phyloP scores from a whole-genome alignment of 164 flowering plant species.

The Piper betle region DNA sequence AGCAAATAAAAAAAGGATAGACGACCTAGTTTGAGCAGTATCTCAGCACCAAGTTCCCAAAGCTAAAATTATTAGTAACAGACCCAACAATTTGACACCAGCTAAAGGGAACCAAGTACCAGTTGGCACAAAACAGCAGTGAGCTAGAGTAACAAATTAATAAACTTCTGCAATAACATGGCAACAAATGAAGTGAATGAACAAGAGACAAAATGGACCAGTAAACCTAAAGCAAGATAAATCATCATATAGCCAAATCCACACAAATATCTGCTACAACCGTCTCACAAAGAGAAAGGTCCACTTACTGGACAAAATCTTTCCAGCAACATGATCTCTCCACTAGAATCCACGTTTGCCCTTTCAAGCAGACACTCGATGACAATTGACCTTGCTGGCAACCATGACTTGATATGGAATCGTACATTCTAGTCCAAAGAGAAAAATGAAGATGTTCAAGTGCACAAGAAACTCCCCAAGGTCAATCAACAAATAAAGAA shows the following conservation, averaged over 20 bases:
- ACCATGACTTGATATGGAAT: constrained; percentile 69
- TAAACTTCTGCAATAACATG: too few relatives aligned
- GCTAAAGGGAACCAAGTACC: too few relatives aligned
- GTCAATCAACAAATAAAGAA: background rate
- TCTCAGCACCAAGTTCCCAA: too few relatives aligned
- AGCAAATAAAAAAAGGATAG: too few relatives aligned
- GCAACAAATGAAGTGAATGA: too few relatives aligned
- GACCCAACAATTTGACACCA: too few relatives aligned
- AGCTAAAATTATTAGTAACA: too few relatives aligned
- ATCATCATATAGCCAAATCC: background rate
- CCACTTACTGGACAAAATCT: constrained; percentile 87
- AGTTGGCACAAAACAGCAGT: too few relatives aligned
- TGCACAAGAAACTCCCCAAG: background rate
- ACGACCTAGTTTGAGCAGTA: too few relatives aligned
- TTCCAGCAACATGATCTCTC: constrained; percentile 67
- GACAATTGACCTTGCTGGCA: constrained; percentile 81
- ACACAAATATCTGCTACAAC: background rate
- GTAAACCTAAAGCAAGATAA: background rate
- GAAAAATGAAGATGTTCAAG: background rate
- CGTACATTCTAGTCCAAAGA: constrained; percentile 38
- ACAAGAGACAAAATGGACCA: too few relatives aligned
- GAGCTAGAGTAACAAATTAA: too few relatives aligned
- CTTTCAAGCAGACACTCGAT: constrained; percentile 53
- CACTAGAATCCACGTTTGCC: constrained; percentile 59
- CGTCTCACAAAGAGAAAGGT: background rate